Conservation (phyloP, 2,329 filamentous ascomycete species). For the Fusarium sp. region DNA sequence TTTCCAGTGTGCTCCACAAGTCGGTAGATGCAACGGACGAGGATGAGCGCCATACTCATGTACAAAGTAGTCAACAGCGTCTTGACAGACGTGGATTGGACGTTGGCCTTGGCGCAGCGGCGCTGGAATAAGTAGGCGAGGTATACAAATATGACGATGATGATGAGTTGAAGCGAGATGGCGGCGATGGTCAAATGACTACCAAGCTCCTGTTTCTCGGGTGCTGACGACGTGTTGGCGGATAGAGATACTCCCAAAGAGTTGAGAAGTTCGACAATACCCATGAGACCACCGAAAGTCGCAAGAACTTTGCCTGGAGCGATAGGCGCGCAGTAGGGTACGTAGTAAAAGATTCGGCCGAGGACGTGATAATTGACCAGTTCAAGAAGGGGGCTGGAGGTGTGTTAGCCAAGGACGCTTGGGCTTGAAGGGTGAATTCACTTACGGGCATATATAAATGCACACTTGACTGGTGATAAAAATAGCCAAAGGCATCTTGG, state of each 20-base stretch:
- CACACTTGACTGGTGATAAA: constrained; percentile 57
- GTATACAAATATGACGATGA: constrained; percentile 57
- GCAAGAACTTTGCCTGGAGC: constrained; percentile 56
- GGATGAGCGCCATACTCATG: constrained; percentile 57
- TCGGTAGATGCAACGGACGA: constrained; percentile 64
- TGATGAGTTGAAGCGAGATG: constrained; percentile 57
- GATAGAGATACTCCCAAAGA: constrained; percentile 54
- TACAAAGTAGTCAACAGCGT: constrained; percentile 52
- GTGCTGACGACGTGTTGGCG: constrained; percentile 49
- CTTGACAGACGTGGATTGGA: not conserved
- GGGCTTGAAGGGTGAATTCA: not conserved
- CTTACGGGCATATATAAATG: constrained; percentile 52
- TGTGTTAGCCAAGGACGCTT: not conserved
- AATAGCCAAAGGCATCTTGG: constrained; percentile 40
- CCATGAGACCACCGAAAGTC: constrained; percentile 59
- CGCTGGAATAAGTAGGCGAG: constrained; percentile 59
- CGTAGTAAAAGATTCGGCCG: constrained; percentile 69
- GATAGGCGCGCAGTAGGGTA: constrained; percentile 69
- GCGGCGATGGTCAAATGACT: constrained; percentile 53
- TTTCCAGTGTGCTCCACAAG: constrained; percentile 55
- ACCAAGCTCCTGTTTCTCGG: constrained; percentile 47
- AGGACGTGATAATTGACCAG: constrained; percentile 73
- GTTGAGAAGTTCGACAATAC: constrained; percentile 59
- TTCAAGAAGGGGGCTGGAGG: constrained; percentile 66
- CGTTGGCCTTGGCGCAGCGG: constrained; percentile 39